Base-by-base conservation (phyloP, 441 rosid species). In the Adansonia gregorii region DNA sequence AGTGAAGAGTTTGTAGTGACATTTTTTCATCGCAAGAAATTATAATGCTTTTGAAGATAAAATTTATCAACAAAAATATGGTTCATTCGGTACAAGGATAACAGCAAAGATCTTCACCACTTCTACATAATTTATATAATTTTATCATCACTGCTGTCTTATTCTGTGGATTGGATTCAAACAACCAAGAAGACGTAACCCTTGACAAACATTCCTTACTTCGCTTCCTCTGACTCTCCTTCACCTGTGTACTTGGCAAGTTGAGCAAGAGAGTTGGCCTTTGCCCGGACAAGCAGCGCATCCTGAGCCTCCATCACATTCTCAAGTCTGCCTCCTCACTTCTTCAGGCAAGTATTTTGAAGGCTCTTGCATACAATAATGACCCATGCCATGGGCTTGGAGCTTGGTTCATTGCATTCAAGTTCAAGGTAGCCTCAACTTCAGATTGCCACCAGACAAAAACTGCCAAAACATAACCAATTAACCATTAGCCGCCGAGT, bases 181-280 rank as follows among this genome's bases (percentile, higher is more conserved):
- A 76, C 74, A 55, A 24, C 80, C 84, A 83, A 92, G 83, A 92
- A 94, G 72, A 79, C 84, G 72, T 93, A 94, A 70, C 92, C 97
- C 90, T 94, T 87, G 75, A 94, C 97, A 65, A 90, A 90, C 97
- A 92, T 87, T 52, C 90, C 97, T 82, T 89, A 77, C 88, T 93
- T 94, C 81, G 98, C 98, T 35, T 93, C 98, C 66, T 94, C 98
- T 0, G 97, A 90, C 84, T 95, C 98, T 22, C 93, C 95, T 78
- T 93, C 94, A 0, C 94, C 93, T 0, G 92, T 89, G 92, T 93
- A 95, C 78, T 92, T 92, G 15, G 97, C 98, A 2, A 92, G 94
- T 95, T 92, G 98, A 82, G 97, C 98, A 35, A 89, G 82, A 12
- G 98, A 95, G 86, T 95, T 95, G 77, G 98, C 93, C 65, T 82